Conservation (phyloP, 345 rosid species). For the Rhizophora mangle region DNA sequence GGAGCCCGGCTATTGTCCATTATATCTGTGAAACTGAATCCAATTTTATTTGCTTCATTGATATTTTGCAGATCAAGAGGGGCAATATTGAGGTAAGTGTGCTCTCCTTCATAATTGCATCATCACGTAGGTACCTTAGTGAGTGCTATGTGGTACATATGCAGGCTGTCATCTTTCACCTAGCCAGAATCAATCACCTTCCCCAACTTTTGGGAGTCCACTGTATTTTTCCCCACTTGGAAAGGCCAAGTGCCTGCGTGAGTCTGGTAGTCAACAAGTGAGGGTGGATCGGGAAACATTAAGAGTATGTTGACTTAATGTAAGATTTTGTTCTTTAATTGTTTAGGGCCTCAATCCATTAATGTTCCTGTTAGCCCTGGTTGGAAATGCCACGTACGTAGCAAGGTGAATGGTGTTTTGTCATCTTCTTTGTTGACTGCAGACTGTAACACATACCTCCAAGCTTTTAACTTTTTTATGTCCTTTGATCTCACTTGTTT, state of each 20-base stretch:
- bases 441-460: background rate
- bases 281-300: background rate
- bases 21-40: background rate
- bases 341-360: slow-evolving; percentile 77
- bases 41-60: slow-evolving; percentile 9
- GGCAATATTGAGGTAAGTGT: slow-evolving; percentile 70
- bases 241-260: no score
- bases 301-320: slow-evolving; percentile 4
- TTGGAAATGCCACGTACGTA: slow-evolving; percentile 73
- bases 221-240: background rate
- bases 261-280: no score
- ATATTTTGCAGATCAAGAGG: slow-evolving; percentile 60
- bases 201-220: background rate
- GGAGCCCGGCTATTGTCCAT: background rate
- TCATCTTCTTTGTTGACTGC: background rate
- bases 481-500: background rate
- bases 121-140: background rate
- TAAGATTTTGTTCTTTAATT: slow-evolving; percentile 17
- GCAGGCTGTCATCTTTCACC: background rate
- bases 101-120: background rate
- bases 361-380: slow-evolving; percentile 79
- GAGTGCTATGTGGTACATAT: background rate
- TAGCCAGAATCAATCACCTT: background rate
- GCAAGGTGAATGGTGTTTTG: slow-evolving; percentile 47
- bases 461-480: background rate